These are phyloP conservation scores for Alternaria arborescens DNA, from an alignment of 2,329 filamentous ascomycete species.

Conservation along the genomic window DNA sequence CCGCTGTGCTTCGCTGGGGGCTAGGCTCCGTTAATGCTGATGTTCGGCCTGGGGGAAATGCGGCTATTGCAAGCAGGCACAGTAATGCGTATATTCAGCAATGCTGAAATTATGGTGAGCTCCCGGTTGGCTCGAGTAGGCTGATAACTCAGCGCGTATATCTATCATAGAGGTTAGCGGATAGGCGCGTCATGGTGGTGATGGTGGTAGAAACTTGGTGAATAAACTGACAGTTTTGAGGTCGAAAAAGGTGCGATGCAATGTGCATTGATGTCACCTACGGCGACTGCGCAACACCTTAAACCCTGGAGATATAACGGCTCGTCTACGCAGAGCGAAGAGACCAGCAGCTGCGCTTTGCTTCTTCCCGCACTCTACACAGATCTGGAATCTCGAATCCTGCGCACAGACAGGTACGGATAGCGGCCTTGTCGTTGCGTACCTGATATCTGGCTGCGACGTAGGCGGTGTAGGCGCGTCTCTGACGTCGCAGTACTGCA, in stretches of 20 bases:
- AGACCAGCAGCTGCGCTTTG: slow-evolving; percentile 45
- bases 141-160: slow-evolving; percentile 19
- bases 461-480: slow-evolving; percentile 40
- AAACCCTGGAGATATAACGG: slow-evolving; percentile 42
- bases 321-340: slow-evolving; percentile 37
- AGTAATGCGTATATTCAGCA: slow-evolving; percentile 43
- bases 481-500: slow-evolving; percentile 37
- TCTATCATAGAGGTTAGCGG: slow-evolving; percentile 32
- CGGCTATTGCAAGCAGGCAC: slow-evolving; percentile 28
- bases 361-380: slow-evolving; percentile 50
- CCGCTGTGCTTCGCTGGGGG: slow-evolving; percentile 43
- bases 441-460: slow-evolving; percentile 41
- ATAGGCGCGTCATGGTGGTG: slow-evolving; percentile 13
- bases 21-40: slow-evolving; percentile 40
- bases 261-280: slow-evolving; percentile 32
- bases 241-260: slow-evolving; percentile 19
- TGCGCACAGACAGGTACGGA: slow-evolving; percentile 46
- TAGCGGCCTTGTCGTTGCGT: slow-evolving; percentile 30
- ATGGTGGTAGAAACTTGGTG: slow-evolving; percentile 12
- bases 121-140: slow-evolving; percentile 24
- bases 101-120: slow-evolving; percentile 33
- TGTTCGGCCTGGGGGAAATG: slow-evolving; percentile 26
- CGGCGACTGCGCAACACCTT: slow-evolving; percentile 44
- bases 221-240: slow-evolving; percentile 21
- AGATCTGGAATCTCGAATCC: slow-evolving; percentile 43